These are phyloP conservation scores for Prototheca wickerhamii DNA, from an alignment of 163 green algal genomes.

Conservation along the genomic window DNA sequence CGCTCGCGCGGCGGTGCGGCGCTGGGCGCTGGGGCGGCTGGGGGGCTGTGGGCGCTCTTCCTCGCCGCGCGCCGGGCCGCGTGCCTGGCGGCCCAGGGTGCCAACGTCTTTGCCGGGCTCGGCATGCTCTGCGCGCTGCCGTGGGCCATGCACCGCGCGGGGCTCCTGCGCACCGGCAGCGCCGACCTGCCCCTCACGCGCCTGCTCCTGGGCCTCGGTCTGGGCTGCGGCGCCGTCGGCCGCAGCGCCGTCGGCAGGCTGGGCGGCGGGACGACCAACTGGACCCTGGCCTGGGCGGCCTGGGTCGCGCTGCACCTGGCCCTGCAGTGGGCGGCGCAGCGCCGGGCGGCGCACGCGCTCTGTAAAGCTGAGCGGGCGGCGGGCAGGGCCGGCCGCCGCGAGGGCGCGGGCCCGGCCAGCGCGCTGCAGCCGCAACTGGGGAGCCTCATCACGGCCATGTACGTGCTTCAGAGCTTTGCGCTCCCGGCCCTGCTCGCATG, in stretches of 20 bases:
- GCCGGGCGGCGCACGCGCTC: not conserved
- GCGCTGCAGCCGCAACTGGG: not conserved
- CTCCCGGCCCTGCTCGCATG: constrained; percentile 5
- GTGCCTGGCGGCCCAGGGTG: not conserved
- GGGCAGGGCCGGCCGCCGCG: not conserved
- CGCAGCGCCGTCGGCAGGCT: constrained; percentile 18
- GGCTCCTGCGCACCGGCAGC: not conserved
- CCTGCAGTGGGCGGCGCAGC: not conserved
- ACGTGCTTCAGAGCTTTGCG: constrained; percentile 9
- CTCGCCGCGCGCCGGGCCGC: not conserved
- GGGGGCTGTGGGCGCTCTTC: constrained; percentile 12
- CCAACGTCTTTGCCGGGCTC: not conserved
- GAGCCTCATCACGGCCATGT: constrained; percentile 10
- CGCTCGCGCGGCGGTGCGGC: constrained; percentile 9
- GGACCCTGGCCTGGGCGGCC: constrained; percentile 25
- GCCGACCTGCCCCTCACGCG: constrained; percentile 19
- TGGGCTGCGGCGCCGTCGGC: constrained; percentile 21
- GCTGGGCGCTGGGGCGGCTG: not conserved
- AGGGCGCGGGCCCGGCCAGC: not conserved
- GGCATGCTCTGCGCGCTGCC: not conserved
- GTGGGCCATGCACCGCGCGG: not conserved
- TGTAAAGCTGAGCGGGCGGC: not conserved
- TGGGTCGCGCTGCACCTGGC: constrained; percentile 10
- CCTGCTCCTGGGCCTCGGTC: constrained; percentile 24
- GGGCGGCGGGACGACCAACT: constrained; percentile 14